Conservation (phyloP, 2,329 filamentous ascomycete species). For the Penicillium sp. region DNA sequence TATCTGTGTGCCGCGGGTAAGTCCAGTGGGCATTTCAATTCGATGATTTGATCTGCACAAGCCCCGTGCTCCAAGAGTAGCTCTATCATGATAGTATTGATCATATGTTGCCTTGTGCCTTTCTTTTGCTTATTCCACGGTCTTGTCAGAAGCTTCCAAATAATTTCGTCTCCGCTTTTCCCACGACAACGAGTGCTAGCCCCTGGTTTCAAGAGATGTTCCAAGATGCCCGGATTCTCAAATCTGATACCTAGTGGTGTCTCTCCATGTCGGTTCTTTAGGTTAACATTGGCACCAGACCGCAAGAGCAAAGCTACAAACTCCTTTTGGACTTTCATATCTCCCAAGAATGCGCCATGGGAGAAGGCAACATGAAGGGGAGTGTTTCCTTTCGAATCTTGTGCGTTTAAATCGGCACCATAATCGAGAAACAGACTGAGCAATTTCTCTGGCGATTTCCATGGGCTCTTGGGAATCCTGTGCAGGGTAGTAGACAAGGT, state of each 20-base stretch:
- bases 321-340: not conserved
- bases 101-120: not conserved
- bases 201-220: not conserved
- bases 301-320: not conserved
- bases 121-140: not conserved
- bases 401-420: not conserved
- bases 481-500: not conserved
- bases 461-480: not conserved
- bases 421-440: not conserved
- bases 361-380: not conserved
- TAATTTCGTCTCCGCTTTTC: not conserved
- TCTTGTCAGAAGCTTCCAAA: not conserved
- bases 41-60: not conserved
- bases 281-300: not conserved
- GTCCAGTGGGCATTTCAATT: not conserved
- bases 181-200: not conserved
- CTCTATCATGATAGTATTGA: not conserved
- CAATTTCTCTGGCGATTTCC: not conserved
- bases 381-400: not conserved
- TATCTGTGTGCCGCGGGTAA: not conserved
- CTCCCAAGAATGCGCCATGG: not conserved
- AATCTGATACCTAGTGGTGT: not conserved
- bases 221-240: not conserved
- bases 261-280: not conserved
- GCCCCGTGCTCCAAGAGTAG: not conserved